Evolutionary conservation across 1,284 basidiomycete genomes (phyloP), one percentile per base, ranked within the genome.

Genomic region (Austroboletus novae-zelandiae): DNA sequence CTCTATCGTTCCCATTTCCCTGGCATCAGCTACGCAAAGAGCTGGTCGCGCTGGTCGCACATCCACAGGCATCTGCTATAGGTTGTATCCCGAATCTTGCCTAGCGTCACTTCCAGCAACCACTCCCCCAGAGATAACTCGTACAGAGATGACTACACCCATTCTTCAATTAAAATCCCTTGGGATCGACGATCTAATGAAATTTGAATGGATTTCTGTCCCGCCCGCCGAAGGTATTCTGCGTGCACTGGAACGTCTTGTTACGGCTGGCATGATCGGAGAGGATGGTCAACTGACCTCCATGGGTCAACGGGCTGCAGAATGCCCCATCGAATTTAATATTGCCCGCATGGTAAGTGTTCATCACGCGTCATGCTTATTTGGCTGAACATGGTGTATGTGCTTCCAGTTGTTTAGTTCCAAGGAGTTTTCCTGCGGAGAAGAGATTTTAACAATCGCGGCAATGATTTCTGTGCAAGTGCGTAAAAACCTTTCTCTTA

Each of bases 131-230:
- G 96, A 99, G 72, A 85, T 99, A 41, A 88, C 86, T 9, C 83
- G 95, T 31, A 86, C 85, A 11, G 95, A 98, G 61, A 79, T 99
- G 65, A 87, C 87, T 1, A 87, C 89, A 4, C 89, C 92, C 5
- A 84, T 98, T 35, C 74, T 99, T 14, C 94, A 97, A 66, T 80
- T 99, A 46, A 98, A 98, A 66, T 89, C 91, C 0, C 76, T 99
- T 14, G 96, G 97, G 7, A 89, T 98, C 44, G 91, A 98, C 57
- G 94, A 99, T 68, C 68, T 99, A n/a, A 88, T 90, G 84, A 89
- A 86, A 64, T 97, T 99, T 65, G 94, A 97, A 62, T 99, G 93
- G 84, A 80, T 98, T 44, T 87, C 88, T 18, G 77, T 88, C 0
- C 96, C 96, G 17, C 90, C 92, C 3, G 83, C 87, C n/a, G 88